Conservation (phyloP, 345 rosid species). For the Citrus sp. region DNA sequence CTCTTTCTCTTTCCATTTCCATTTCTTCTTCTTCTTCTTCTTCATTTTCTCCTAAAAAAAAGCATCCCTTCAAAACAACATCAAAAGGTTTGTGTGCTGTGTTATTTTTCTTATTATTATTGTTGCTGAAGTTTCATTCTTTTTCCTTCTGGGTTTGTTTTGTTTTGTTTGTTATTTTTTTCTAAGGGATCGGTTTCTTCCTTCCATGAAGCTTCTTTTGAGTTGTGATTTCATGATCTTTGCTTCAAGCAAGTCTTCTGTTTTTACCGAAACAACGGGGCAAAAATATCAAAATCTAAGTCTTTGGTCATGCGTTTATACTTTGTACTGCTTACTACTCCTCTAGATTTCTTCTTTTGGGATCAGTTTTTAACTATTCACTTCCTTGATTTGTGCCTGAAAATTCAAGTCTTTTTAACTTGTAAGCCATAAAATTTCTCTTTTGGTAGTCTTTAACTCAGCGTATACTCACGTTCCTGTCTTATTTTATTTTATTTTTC, state of each 20-base stretch:
- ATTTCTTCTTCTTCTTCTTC: background rate
- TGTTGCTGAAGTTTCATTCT: background rate
- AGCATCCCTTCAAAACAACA: background rate
- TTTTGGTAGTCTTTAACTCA: background rate
- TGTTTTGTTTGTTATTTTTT: background rate
- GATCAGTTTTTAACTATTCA: slow-evolving; percentile 1
- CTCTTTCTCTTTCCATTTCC: background rate
- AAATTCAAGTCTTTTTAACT: background rate
- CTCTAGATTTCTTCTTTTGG: background rate
- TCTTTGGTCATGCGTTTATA: background rate
- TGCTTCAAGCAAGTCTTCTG: background rate
- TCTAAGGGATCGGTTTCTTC: background rate
- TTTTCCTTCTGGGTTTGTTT: background rate
- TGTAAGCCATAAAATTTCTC: background rate
- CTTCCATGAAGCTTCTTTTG: background rate
- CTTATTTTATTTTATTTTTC: background rate
- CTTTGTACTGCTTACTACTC: background rate
- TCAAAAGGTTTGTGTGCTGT: slow-evolving; percentile 12
- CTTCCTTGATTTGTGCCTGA: background rate
- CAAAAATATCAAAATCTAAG: slow-evolving; percentile 6
- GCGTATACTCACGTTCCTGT: background rate
- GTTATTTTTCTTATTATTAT: background rate
- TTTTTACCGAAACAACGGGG: background rate
- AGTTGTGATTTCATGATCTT: background rate
- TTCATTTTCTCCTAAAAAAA: background rate